These are phyloP conservation scores for Calonectria naviculata DNA, from an alignment of 2,329 filamentous ascomycete species.

Conservation along the genomic window DNA sequence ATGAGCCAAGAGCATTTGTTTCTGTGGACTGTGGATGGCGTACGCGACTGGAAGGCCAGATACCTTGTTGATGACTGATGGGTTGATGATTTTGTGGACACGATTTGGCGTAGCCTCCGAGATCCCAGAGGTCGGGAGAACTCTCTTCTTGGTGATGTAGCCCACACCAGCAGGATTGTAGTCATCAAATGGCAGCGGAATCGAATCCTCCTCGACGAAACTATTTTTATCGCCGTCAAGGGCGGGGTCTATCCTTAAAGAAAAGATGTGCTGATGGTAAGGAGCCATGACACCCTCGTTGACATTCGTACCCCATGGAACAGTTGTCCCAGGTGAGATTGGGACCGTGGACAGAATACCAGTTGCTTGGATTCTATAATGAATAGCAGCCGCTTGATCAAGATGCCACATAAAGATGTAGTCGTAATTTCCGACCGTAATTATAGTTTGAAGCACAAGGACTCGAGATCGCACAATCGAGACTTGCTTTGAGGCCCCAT, in stretches of 20 bases:
- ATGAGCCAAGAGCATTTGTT: slow-evolving; percentile 16
- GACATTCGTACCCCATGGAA: slow-evolving; percentile 21
- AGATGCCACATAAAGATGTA: slow-evolving; percentile 52
- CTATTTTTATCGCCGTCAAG: slow-evolving; percentile 26
- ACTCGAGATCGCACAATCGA: slow-evolving; percentile 70
- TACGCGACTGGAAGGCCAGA: slow-evolving; percentile 6
- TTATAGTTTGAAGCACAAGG: slow-evolving; percentile 75
- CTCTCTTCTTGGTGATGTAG: slow-evolving; percentile 11
- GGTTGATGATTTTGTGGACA: slow-evolving; percentile 22
- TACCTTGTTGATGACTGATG: slow-evolving; percentile 16
- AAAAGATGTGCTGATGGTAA: slow-evolving; percentile 27
- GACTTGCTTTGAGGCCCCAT: slow-evolving; percentile 70
- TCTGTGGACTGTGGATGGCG: slow-evolving; percentile 7
- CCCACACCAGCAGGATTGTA: slow-evolving; percentile 15
- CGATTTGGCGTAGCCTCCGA: slow-evolving; percentile 19
- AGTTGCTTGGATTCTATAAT: slow-evolving; percentile 23
- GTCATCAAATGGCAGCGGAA: slow-evolving; percentile 14
- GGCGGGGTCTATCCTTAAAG: slow-evolving; percentile 22
- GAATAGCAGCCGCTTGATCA: slow-evolving; percentile 18
- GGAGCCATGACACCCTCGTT: slow-evolving; percentile 22
- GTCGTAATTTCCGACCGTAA: slow-evolving; percentile 79
- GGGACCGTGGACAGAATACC: slow-evolving; percentile 25
- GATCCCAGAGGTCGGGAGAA: not conserved
- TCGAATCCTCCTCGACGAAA: slow-evolving; percentile 18
- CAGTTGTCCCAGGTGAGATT: not conserved